Evolutionary conservation across 176 grass and related monocot species (phyloP), one percentile per base, ranked within the genome.

Genomic region (Avena sativa): DNA sequence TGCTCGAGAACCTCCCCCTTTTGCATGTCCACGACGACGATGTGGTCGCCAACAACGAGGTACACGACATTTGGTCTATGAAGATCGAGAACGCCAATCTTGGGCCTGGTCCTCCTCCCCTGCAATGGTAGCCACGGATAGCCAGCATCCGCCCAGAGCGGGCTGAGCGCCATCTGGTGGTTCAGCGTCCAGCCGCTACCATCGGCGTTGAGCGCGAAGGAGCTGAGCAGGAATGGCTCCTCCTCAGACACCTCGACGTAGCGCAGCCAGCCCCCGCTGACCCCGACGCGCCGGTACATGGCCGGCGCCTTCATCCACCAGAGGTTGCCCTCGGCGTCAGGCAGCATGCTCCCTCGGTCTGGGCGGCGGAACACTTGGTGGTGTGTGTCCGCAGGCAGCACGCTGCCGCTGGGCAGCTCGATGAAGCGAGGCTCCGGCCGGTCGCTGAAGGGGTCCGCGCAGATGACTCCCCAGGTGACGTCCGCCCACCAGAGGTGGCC

Each of bases 161-260:
- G 79, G 60, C 71, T 20, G 12, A 83, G 71, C 10, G 61, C 21
- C 48, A 77, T 21, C 71, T 8, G 79, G 36, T 88, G 79, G 48
- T 77, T 59, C 59, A 88, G 79, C 71, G 34, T 88, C 86, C 79
- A 88, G 59, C 47, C 12, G 86, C 15, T 47, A 15, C 60, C 47
- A 4, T 82, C 86, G 21, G 63, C 79, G 6, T 56, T 70, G 20
- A 88, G 79, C 0, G 86, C 9, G 8, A 76, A 88, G 0, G 71
- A 88, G 70, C 70, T 73, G 70, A 73, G 70, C 2, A 73, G 20
- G 43, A 73, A 73, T 0, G 70, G 70, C 9, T 46, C 70, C 20
- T 21, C 38, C 0, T 44, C 10, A 73, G 70, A 48, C 38, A 73
- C 70, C 43, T 73, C 70, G 43, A 46, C 70, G 70, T 73, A 73